phyloP scores from a whole-genome alignment of 2,329 filamentous ascomycete species.

The Claviceps purpurea region DNA sequence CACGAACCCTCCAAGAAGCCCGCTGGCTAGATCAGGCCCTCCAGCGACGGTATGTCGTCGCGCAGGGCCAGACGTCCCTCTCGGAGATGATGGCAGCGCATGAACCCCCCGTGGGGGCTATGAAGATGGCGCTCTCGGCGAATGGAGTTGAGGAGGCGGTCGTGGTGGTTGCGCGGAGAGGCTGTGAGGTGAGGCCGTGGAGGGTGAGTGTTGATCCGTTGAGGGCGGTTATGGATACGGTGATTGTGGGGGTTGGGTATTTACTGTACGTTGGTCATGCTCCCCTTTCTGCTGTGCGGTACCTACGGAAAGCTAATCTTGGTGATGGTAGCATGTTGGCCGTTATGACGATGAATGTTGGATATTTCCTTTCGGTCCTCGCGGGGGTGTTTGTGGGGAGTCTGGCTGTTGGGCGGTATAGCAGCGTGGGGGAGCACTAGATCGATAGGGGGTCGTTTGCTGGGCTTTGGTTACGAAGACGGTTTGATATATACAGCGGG shows the following conservation, averaged over 20 bases:
- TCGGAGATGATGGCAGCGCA: slow-evolving; percentile 43
- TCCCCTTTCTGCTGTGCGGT: neutral
- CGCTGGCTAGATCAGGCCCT: slow-evolving; percentile 59
- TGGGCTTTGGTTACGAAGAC: no score
- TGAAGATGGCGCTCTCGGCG: slow-evolving; percentile 53
- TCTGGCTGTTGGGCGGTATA: slow-evolving; percentile 61
- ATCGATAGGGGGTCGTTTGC: neutral
- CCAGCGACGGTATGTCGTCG: slow-evolving; percentile 62
- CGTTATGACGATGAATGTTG: slow-evolving; percentile 81
- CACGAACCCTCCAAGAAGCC: slow-evolving; percentile 49
- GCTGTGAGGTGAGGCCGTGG: slow-evolving; percentile 51
- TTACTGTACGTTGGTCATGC: slow-evolving; percentile 51
- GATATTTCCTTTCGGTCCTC: slow-evolving; percentile 72
- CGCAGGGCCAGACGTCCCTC: slow-evolving; percentile 49
- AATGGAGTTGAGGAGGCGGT: slow-evolving; percentile 76
- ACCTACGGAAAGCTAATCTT: no score
- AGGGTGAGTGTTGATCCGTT: slow-evolving; percentile 67
- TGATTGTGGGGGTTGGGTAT: slow-evolving; percentile 68
- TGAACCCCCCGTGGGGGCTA: slow-evolving; percentile 39
- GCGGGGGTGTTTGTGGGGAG: slow-evolving; percentile 78
- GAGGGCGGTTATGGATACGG: slow-evolving; percentile 55
- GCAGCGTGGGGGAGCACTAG: slow-evolving; percentile 33
- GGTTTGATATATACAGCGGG: neutral
- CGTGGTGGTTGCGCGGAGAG: slow-evolving; percentile 51
- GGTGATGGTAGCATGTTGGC: slow-evolving; percentile 60